Evolutionary conservation across 345 rosid species (phyloP).

Genomic region (Syzygium aqueum): DNA sequence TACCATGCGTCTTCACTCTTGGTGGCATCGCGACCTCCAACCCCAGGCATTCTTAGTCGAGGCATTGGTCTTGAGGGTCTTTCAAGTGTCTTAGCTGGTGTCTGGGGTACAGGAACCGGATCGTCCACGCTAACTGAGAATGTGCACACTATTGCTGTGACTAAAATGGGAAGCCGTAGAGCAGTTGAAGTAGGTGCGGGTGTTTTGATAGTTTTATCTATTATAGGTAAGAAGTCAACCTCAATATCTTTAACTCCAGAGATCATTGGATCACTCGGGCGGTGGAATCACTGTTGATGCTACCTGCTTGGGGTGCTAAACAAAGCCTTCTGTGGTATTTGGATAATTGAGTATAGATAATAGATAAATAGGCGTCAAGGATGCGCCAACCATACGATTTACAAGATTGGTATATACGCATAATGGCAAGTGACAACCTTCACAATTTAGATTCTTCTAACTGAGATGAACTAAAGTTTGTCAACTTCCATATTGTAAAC

Average conservation of each 20-base stretch:
- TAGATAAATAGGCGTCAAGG: not conserved
- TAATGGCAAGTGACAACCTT: not conserved
- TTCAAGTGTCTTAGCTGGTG: conserved; percentile 86
- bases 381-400: not conserved
- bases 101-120: conserved; percentile 98
- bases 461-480: not conserved
- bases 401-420: not conserved
- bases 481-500: not conserved
- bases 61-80: conserved; percentile 97
- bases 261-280: not conserved
- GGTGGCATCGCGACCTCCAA: conserved; percentile 93
- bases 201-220: conserved; percentile 62
- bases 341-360: not conserved
- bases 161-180: conserved; percentile 98
- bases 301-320: not conserved
- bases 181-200: conserved; percentile 84
- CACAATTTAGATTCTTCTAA: not conserved
- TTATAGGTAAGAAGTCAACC: conserved; percentile 44
- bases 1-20: conserved; percentile 86
- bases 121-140: conserved; percentile 92
- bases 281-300: not conserved
- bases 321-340: not conserved
- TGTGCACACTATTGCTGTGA: conserved; percentile 95
- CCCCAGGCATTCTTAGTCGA: conserved; percentile 82
- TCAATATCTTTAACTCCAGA: not conserved